Base-by-base conservation (phyloP, 768 basidiomycete species). In the Candolleomyces aberdarensis region DNA sequence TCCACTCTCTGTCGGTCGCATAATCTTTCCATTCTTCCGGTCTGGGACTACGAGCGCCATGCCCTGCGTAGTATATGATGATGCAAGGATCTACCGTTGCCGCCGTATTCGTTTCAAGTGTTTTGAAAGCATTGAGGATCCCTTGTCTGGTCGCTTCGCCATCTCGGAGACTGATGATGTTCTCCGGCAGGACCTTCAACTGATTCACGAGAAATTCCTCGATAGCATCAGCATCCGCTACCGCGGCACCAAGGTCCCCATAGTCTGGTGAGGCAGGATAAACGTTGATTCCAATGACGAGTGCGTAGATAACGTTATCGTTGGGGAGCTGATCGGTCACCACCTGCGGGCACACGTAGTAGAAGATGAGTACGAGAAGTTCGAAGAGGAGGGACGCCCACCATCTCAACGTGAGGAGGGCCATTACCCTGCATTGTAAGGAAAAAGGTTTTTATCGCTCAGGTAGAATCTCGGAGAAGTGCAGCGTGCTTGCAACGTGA, bases 1-100 rank as follows among this genome's bases (percentile, higher is more conserved):
- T 77, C 41, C 65, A 66, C 17, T 61, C 66, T 31, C 64, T 71
- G 49, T 60, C 64, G 26, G 67, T 71, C 53, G 60, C 61, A 66
- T 62, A 71, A 43, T 70, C 69, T 3, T 20, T 59, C 76, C 72
- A 72, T 0, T 59, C 64, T 0, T 2, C 1, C 0, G 80, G 80
- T 47, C 70, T 71, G 0, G 65, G 46, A 17, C 67, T 64, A 40
- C 74, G 65, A 7, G 73, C 68, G 17, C 80, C 80, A 55, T 81
- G 80, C 14, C 79, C 81, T n/a, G 80, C 74, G 51, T 72, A 82
- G 62, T 74, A 81, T 26, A 81, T 74, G 52, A 80, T 56, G 40
- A 80, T 75, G 13, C 74, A 69, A 48, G 73, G 54, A 17, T 39
- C 17, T 5, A 5, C 14, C 2, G 29, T 36, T 1, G 39, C 40